Conservation (phyloP, 1,284 basidiomycete species). For the Ustilago trichophora region DNA sequence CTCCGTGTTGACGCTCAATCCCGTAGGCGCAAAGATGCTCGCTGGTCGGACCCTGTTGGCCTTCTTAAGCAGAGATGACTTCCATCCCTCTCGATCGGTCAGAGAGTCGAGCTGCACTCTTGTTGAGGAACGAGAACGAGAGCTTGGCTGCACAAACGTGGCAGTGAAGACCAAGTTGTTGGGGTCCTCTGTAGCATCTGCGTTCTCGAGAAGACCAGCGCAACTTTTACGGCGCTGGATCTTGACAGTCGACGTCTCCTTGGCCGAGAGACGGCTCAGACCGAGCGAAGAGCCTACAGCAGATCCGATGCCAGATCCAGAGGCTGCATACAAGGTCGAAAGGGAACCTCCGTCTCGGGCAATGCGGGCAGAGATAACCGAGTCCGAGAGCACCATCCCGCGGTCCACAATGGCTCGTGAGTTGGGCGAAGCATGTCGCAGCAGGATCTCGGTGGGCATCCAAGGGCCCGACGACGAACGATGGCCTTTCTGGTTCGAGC, state of each 20-base stretch:
- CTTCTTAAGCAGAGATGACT: slow-evolving; percentile 41
- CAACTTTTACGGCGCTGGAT: slow-evolving; percentile 51
- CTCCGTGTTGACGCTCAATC: slow-evolving; percentile 32
- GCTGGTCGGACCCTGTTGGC: slow-evolving; percentile 34
- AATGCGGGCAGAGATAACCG: slow-evolving; percentile 53
- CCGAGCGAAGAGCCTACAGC: slow-evolving; percentile 57
- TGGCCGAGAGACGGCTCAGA: slow-evolving; percentile 40
- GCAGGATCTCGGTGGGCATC: slow-evolving; percentile 53
- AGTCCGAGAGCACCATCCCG: slow-evolving; percentile 62
- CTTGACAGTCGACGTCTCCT: slow-evolving; percentile 53
- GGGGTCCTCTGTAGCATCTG: slow-evolving; percentile 26
- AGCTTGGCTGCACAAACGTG: slow-evolving; percentile 36
- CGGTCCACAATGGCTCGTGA: slow-evolving; percentile 57
- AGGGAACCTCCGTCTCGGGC: slow-evolving; percentile 38
- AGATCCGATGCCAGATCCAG: slow-evolving; percentile 46
- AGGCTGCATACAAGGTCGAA: slow-evolving; percentile 33
- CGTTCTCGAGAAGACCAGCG: slow-evolving; percentile 43
- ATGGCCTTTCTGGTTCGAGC: slow-evolving; percentile 30
- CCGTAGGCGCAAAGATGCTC: slow-evolving; percentile 36
- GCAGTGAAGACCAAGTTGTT: slow-evolving; percentile 44
- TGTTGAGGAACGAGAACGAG: slow-evolving; percentile 37
- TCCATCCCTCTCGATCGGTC: slow-evolving; percentile 35
- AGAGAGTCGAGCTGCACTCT: slow-evolving; percentile 18
- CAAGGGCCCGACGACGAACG: slow-evolving; percentile 29
- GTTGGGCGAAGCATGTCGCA: slow-evolving; percentile 57